Base-by-base conservation (phyloP, 768 basidiomycete genomes). In the Lanmaoa rubissima region DNA sequence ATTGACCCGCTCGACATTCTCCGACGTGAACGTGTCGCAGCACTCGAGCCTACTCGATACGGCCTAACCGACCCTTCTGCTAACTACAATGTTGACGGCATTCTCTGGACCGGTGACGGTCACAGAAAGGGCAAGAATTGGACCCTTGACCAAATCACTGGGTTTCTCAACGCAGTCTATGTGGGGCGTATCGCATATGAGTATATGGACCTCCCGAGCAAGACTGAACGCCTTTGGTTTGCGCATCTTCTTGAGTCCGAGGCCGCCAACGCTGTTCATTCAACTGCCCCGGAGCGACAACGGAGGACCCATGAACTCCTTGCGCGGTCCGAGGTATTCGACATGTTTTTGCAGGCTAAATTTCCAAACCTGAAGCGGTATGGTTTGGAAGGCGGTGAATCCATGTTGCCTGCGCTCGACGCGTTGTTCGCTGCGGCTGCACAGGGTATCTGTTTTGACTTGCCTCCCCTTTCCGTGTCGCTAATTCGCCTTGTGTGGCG, bases 371-470 rank as follows among this genome's bases (percentile, higher is more conserved):
- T 91, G 69, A 91, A 90, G 72, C 81, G 90, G 65, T 92, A 92
- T 70, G 93, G 91, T 0, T 78, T 95, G 38, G 94, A 97, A 71
- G 94, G 94, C 3, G 94, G 89, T 2, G 94, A 96, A 74, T 92
- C 91, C 3, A 95, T 96, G 94, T 73, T 97, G 26, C 89, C 92
- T 5, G 94, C 92, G 1, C 75, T 96, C 3, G 91, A 94, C 57
- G 76, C 83, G 0, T 70, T 97, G 17, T 92, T 97, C 63, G 74
- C 78, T 0, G 76, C 81, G 2, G 86, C 92, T 9, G 80, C 90
- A 3, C 72, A 75, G 63, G 81, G 87, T 85, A 49, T 21, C 64
- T 66, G 5, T 44, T 51, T 38, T 39, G 10, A 32, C 26, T n/a
- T 13, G 36, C 8, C 5, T 24, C 24, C 32, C 3, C 3, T 40